Conservation (phyloP, 768 basidiomycete genomes). For the Leccinum truebloodii region DNA sequence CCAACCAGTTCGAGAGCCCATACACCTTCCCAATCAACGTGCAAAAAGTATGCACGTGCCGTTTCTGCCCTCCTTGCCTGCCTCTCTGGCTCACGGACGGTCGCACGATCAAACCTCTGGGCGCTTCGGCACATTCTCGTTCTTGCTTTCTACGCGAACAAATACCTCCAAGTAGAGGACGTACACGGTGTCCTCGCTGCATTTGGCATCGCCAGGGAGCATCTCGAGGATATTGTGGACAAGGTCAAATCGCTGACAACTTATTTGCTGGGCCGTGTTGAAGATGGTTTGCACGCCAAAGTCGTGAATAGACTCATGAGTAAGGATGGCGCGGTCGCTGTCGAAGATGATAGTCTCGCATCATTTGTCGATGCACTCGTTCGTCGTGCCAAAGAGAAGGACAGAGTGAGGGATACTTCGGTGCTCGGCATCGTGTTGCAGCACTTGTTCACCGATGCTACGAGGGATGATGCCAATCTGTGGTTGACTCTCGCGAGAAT, state of each 20-base stretch:
- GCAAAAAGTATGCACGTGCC: slow-evolving; percentile 57
- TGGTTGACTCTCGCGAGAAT: slow-evolving; percentile 76
- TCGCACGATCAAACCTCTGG: slow-evolving; percentile 62
- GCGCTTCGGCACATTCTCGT: slow-evolving; percentile 68
- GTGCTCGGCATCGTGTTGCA: slow-evolving; percentile 62
- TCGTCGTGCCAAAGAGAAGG: slow-evolving; percentile 33
- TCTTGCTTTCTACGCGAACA: slow-evolving; percentile 61
- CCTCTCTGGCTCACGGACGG: slow-evolving; percentile 58
- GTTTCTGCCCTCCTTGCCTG: slow-evolving; percentile 56
- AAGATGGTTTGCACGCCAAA: slow-evolving; percentile 50
- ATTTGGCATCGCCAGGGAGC: slow-evolving; percentile 16
- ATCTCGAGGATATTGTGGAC: slow-evolving; percentile 39
- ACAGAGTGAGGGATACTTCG: slow-evolving; percentile 56
- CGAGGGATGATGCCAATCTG: slow-evolving; percentile 64
- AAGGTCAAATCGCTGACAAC: slow-evolving; percentile 56
- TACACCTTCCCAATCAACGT: slow-evolving; percentile 7
- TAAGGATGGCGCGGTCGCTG: slow-evolving; percentile 24
- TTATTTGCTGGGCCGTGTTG: slow-evolving; percentile 56
- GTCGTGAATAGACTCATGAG: slow-evolving; percentile 39
- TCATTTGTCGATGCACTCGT: slow-evolving; percentile 38
- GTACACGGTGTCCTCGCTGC: slow-evolving; percentile 51
- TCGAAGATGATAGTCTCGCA: slow-evolving; percentile 23
- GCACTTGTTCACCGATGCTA: slow-evolving; percentile 57
- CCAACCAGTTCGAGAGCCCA: slow-evolving; percentile 40
- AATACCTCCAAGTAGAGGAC: slow-evolving; percentile 55